Percentiles rank a stretch among this genome's conserved stretches.
Evolutionary conservation across 1,284 basidiomycete species (phyloP).

Genomic region (Ganoderma leucocontextum): DNA sequence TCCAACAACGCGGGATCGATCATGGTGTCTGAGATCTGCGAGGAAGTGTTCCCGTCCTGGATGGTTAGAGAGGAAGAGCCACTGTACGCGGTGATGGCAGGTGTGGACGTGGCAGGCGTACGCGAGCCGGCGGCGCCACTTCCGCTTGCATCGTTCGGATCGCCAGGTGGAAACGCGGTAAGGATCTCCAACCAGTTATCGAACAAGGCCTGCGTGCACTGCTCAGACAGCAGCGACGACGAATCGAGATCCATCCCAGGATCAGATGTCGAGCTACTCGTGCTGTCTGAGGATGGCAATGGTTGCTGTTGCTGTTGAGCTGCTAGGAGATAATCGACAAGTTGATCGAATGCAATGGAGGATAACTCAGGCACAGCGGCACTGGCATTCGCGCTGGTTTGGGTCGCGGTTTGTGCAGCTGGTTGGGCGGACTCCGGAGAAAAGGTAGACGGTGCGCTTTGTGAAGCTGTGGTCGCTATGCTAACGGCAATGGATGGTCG

Average conservation of each 20-base stretch:
- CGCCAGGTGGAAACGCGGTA: constrained; percentile 35
- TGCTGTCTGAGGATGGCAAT: not conserved
- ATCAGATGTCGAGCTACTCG: not conserved
- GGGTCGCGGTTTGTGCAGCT: not conserved
- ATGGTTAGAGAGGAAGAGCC: not conserved
- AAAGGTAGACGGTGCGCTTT: too few relatives aligned
- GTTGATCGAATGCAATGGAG: constrained; percentile 28
- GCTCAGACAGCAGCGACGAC: not conserved
- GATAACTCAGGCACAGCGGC: constrained; percentile 10
- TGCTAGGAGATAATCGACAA: constrained; percentile 28
- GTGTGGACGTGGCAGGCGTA: constrained; percentile 24
- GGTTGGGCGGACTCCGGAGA: not conserved
- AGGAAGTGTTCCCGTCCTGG: not conserved
- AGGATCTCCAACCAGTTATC: constrained; percentile 37
- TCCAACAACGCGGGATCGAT: constrained; percentile 50
- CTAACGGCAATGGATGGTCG: not conserved
- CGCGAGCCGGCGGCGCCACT: constrained; percentile 19
- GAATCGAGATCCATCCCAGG: not conserved
- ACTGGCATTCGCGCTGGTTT: not conserved
- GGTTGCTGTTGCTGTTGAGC: constrained; percentile 28
- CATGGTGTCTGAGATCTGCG: constrained; percentile 35
- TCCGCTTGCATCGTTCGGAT: constrained; percentile 28
- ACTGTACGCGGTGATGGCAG: not conserved
- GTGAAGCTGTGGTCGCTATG: not conserved
- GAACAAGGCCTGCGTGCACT: constrained; percentile 32